phyloP scores from a whole-genome alignment of 805 yeast genomes.

The Metschnikowia santaceciliae region DNA sequence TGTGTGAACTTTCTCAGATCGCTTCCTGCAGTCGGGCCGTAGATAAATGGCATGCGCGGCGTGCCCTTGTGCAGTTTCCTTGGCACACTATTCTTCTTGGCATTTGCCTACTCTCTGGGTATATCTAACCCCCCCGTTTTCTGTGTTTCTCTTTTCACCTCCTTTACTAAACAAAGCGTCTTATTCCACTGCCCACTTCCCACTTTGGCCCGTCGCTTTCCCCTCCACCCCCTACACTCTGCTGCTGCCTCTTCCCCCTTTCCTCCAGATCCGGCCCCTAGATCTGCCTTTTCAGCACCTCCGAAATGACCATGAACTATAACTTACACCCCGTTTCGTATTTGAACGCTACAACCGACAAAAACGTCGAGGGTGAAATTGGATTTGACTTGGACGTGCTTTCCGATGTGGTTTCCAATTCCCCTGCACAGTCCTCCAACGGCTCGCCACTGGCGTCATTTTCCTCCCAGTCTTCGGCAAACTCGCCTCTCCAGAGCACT shows the following conservation, averaged over 20 bases:
- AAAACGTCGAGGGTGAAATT: conserved; percentile 22
- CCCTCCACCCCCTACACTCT: too few species aligned
- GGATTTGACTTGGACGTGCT: conserved; percentile 27
- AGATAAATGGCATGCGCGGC: neutral
- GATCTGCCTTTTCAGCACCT: neutral
- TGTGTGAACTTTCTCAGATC: neutral
- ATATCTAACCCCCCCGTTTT: neutral
- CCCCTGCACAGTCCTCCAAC: conserved; percentile 26
- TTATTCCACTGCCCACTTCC: too few species aligned
- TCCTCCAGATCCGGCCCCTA: neutral
- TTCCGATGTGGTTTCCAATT: conserved; percentile 20
- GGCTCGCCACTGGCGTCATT: conserved; percentile 36
- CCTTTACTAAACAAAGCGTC: too few species aligned
- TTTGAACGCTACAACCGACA: conserved; percentile 33
- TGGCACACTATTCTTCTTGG: conserved; percentile 10
- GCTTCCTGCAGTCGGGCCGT: neutral
- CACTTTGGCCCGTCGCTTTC: neutral
- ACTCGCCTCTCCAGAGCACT: conserved; percentile 29
- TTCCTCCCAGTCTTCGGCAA: conserved; percentile 35
- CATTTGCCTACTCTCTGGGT: neutral
- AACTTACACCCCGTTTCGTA: conserved; percentile 44
- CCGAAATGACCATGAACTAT: conserved; percentile 28
- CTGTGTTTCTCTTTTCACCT: neutral
- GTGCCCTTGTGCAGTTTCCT: conserved; percentile 6
- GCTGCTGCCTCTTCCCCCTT: neutral